A percentile compares a stretch with the other conserved stretches of the same genome.
These are phyloP conservation scores for Ceratobasidium theobromae DNA, from an alignment of 1,284 basidiomycete species.

Conservation along the genomic window DNA sequence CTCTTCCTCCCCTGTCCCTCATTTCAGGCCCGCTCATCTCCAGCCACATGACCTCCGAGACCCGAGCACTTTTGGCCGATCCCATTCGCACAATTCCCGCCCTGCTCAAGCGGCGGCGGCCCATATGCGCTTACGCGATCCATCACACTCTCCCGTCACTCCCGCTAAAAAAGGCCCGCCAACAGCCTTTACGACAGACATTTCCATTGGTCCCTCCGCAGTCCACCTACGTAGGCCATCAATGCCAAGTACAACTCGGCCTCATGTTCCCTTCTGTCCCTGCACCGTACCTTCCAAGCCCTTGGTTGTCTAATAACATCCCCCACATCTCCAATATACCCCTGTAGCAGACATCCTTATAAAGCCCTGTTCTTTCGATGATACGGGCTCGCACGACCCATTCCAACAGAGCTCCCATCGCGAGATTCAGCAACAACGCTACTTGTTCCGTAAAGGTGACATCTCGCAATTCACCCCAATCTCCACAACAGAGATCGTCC, in stretches of 20 bases:
- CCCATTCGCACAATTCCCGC: conserved; percentile 31
- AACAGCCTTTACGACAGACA: too few relatives aligned
- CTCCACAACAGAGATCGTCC: too few relatives aligned
- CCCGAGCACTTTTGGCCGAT: conserved; percentile 18
- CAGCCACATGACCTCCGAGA: conserved; percentile 23
- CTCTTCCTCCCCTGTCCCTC: background rate
- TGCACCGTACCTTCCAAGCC: conserved; percentile 30
- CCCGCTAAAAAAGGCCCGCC: background rate
- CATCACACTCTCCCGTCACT: conserved; percentile 13
- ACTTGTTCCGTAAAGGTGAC: background rate
- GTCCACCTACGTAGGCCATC: conserved; percentile 20
- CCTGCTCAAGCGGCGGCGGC: conserved; percentile 8
- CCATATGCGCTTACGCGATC: background rate
- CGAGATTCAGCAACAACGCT: background rate
- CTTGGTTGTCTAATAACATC: background rate
- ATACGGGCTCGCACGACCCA: background rate
- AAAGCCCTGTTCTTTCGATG: background rate
- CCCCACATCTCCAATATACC: conserved; percentile 4
- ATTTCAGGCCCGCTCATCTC: background rate
- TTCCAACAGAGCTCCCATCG: conserved; percentile 3
- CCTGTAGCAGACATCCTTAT: background rate
- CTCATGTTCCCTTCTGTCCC: conserved; percentile 26
- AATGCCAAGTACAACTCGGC: conserved; percentile 19
- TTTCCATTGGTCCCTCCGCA: too few relatives aligned
- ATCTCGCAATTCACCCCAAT: too few relatives aligned